Base-by-base conservation (phyloP, 768 basidiomycete genomes). In the Hemileccinum impolitum region DNA sequence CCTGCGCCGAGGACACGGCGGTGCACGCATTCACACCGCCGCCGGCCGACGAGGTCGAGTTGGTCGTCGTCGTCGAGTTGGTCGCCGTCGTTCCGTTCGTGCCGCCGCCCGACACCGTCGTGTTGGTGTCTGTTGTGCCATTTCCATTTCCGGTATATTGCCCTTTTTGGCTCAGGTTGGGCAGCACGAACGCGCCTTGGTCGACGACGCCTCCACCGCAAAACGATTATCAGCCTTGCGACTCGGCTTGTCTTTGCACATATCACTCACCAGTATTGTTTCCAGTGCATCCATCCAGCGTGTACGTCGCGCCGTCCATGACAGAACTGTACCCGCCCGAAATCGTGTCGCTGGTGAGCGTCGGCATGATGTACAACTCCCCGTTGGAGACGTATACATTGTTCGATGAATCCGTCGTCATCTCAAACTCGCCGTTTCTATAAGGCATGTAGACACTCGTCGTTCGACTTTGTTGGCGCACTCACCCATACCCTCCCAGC, bases 311-410 rank as follows among this genome's bases (percentile, higher is more conserved):
- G 17, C 76, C 77, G 56, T 77, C 58, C 50, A 71, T 60, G 17
- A 81, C 70, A 0, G 69, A 61, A 45, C 57, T 44, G 0, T 58
- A 66, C 8, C 72, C 71, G 4, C 65, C 65, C 23, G 50, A 31
- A 56, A 81, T 64, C 5, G 65, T 62, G 57, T 81, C 79, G 35
- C 74, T 70, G 6, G 81, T 82, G 51, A 83, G 72, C 8, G 82
- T 83, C 10, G 82, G 70, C 60, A 79, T 73, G 64, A 84, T 78
- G 70, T 79, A 82, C 30, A 84, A 71, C 47, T 75, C 63, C 9
- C 75, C 74, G 62, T 79, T 71, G 36, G 72, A 61, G 39, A 78
- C 64, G 68, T 72, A 78, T 4, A 72, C 60, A 58, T 77, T 77
- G 43, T 66, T 59, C 10, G 51, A 34, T 6, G 57, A 58, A 15